A percentile compares a stretch with the other conserved stretches of the same genome.
Evolutionary conservation across 148 eudicot genomes (phyloP).

Genomic region (Gaultheria prostrata): DNA sequence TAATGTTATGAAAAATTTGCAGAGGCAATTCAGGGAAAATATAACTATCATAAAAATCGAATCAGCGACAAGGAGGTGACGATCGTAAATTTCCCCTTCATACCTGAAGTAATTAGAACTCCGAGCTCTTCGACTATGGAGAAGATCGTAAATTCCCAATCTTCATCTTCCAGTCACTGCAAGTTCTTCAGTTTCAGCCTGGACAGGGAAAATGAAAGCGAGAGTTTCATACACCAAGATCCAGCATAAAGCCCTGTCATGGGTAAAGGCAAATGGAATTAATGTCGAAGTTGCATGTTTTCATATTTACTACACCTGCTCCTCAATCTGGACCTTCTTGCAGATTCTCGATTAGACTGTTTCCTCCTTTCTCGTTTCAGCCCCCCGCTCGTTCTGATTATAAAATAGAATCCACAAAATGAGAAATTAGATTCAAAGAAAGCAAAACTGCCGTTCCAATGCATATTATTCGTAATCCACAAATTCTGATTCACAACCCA

Average conservation of each 20-base stretch:
- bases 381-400: constrained; percentile 73
- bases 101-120: too few relatives aligned
- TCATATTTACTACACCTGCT: constrained; percentile 52
- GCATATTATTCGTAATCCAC: too few relatives aligned
- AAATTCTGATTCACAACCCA: too few relatives aligned
- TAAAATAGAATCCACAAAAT: background rate
- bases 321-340: constrained; percentile 91
- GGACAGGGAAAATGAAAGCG: constrained; percentile 14
- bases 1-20: too few relatives aligned
- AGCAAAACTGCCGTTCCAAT: too few relatives aligned
- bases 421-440: constrained; percentile 3
- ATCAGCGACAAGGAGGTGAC: too few relatives aligned
- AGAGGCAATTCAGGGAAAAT: too few relatives aligned
- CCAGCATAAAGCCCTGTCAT: background rate
- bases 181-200: constrained; percentile 96
- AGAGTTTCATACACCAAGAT: background rate
- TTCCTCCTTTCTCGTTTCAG: constrained; percentile 88
- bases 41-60: too few relatives aligned
- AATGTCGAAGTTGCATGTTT: background rate
- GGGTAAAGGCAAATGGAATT: background rate
- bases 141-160: too few relatives aligned
- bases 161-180: too few relatives aligned
- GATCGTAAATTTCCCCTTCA: too few relatives aligned
- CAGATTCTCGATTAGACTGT: constrained; percentile 95
- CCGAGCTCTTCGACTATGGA: too few relatives aligned